Evolutionary conservation across 2,329 filamentous ascomycete species (phyloP), one percentile per base, ranked within the genome.

Genomic region (Exophiala sideris): DNA sequence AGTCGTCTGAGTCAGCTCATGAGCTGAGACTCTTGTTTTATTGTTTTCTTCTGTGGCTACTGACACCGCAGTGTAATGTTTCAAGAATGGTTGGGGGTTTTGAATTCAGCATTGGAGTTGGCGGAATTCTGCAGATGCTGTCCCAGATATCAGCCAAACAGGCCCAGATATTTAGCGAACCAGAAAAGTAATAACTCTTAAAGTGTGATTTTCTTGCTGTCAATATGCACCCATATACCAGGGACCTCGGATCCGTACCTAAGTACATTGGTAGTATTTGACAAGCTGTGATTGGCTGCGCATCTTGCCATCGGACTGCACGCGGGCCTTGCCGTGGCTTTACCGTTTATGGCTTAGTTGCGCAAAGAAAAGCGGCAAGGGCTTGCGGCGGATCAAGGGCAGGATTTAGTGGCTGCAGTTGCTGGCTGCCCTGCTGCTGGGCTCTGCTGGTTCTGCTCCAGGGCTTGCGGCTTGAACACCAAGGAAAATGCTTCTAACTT

Each of bases 401-500:
- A 11, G 32, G 10, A 10, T 9, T 18, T 29, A 11, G 18, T 38
- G 42, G 16, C 36, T 35, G 11, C 24, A 47, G 33, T 8, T 21
- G 24, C 29, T 45, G 34, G 45, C 35, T 20, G 14, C 10, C 5
- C 14, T 38, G 32, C 9, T 20, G 45, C 33, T 36, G 21, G 32
- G 16, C 32, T 20, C 7, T 29, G 40, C 18, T 32, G 35, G 34
- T 14, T 9, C 34, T 50, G 29, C 9, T 44, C 20, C 20, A 14
- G 16, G 39, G 47, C 36, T 44, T 11, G 18, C 9, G 12, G 9
- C 20, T 44, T 34, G 35, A 45, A 34, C 16, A 9, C 16, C 48
- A 18, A 35, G 50, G 45, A 47, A 57, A 57, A 57, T 57, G 50
- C 54, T 57, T 57, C 54, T 47, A 16, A 41, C 41, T 48, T 50